Evolutionary conservation across 2,329 filamentous ascomycete species (phyloP).

Genomic region (Claviceps africana): DNA sequence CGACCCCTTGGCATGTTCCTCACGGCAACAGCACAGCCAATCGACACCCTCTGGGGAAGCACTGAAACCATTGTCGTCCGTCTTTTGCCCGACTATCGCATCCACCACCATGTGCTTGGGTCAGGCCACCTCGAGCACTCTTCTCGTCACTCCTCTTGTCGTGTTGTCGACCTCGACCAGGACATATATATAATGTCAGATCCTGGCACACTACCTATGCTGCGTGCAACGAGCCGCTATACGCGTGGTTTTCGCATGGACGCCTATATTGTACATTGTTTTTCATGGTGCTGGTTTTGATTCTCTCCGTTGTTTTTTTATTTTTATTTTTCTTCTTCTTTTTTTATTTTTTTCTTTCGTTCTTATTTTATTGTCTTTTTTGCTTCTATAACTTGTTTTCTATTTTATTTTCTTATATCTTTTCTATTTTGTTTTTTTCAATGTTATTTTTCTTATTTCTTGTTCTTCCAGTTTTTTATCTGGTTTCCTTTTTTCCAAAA

Average conservation of each 20-base stretch:
- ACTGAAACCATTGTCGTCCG: neutral
- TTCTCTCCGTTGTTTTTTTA: too few relatives aligned
- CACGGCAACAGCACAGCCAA: neutral
- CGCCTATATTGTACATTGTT: neutral
- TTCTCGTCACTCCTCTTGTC: conserved; percentile 1
- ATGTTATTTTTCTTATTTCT: too few relatives aligned
- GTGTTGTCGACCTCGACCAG: conserved; percentile 11
- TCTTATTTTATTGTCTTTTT: too few relatives aligned
- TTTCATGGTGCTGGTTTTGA: neutral
- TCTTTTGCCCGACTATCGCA: neutral
- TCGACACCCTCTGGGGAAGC: neutral
- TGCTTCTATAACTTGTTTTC: too few relatives aligned
- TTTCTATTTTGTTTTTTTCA: neutral
- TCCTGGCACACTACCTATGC: conserved; percentile 33
- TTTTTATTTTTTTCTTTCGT: neutral
- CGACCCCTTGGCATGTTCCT: neutral
- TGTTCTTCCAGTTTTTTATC: too few relatives aligned
- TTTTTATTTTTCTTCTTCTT: neutral
- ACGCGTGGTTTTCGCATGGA: neutral
- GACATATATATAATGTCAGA: conserved; percentile 26
- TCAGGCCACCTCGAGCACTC: conserved; percentile 3
- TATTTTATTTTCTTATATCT: too few relatives aligned
- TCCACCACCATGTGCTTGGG: neutral
- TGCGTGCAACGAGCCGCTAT: conserved; percentile 26
- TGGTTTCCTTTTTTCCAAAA: too few relatives aligned